Percentiles rank a stretch among this genome's conserved stretches.
Evolutionary conservation across 2,329 filamentous ascomycete genomes (phyloP).

Genomic region (Graphium sp.): DNA sequence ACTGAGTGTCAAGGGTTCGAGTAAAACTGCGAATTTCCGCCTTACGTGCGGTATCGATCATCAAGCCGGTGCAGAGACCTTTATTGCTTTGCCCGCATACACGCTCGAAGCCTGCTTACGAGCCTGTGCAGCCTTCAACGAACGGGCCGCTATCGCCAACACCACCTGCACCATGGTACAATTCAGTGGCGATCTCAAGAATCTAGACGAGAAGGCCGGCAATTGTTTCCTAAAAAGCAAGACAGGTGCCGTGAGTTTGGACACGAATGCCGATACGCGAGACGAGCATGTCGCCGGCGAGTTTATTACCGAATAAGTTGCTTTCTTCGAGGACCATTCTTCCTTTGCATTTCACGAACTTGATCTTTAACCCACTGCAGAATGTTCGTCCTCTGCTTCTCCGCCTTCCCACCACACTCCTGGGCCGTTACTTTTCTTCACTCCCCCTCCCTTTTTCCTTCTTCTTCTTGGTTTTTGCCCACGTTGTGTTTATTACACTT

Average conservation of each 20-base stretch:
- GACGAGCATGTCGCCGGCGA: constrained; percentile 84
- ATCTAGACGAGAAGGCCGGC: constrained; percentile 1
- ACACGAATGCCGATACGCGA: constrained; percentile 85
- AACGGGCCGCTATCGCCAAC: constrained; percentile 1
- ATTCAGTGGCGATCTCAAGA: constrained; percentile 2
- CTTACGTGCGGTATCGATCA: constrained; percentile 2
- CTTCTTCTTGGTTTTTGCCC: too few relatives aligned
- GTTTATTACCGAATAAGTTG: constrained; percentile 79
- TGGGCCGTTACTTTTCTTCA: too few relatives aligned
- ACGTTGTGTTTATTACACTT: too few relatives aligned
- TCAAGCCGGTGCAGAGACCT: neutral
- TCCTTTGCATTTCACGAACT: too few relatives aligned
- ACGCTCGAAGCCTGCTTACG: constrained; percentile 3
- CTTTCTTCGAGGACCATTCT: constrained; percentile 85
- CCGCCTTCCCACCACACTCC: too few relatives aligned
- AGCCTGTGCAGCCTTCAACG: constrained; percentile 4
- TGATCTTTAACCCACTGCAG: too few relatives aligned
- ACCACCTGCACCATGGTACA: constrained; percentile 2
- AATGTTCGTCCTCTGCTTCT: too few relatives aligned
- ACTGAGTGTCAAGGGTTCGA: neutral
- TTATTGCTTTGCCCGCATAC: constrained; percentile 3
- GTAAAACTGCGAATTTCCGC: constrained; percentile 1
- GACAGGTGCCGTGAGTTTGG: too few relatives aligned
- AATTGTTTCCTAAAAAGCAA: constrained; percentile 6
- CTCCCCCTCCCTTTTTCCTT: too few relatives aligned